phyloP scores from a whole-genome alignment of 805 yeast genomes.

The Yarrowia keelungensis region DNA sequence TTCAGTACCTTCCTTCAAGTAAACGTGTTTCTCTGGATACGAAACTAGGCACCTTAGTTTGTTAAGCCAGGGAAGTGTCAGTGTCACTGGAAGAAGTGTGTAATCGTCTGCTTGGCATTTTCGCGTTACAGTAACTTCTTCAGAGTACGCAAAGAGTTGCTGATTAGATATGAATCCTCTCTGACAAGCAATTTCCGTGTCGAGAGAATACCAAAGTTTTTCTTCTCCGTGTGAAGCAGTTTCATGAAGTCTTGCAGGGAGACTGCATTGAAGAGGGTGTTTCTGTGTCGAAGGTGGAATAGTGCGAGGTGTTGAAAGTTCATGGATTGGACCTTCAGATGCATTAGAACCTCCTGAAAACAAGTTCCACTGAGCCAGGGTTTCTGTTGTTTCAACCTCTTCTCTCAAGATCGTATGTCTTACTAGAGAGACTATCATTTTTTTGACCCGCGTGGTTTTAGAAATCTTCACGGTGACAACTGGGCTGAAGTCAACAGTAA shows the following conservation, averaged over 20 bases:
- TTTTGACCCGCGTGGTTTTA: neutral
- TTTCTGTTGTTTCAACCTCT: neutral
- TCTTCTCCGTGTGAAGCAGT: neutral
- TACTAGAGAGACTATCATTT: neutral
- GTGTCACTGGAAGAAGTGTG: neutral
- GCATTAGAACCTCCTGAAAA: neutral
- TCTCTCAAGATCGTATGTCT: neutral
- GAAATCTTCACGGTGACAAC: neutral
- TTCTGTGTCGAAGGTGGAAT: neutral
- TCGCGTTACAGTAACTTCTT: neutral
- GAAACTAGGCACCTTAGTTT: neutral
- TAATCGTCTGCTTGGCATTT: neutral
- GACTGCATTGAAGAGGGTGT: neutral
- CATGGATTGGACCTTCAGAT: neutral
- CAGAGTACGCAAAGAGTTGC: neutral
- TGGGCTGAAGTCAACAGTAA: neutral
- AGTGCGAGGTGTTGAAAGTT: too few species aligned
- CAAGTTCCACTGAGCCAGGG: neutral
- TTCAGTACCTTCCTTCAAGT: neutral
- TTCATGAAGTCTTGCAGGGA: neutral
- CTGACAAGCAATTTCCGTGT: neutral
- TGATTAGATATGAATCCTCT: neutral
- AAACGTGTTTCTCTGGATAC: neutral
- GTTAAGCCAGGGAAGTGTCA: neutral
- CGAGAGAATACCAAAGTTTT: conserved; percentile 1